phyloP scores from a whole-genome alignment of 2,329 filamentous ascomycete genomes.

The Mycogone perniciosa region DNA sequence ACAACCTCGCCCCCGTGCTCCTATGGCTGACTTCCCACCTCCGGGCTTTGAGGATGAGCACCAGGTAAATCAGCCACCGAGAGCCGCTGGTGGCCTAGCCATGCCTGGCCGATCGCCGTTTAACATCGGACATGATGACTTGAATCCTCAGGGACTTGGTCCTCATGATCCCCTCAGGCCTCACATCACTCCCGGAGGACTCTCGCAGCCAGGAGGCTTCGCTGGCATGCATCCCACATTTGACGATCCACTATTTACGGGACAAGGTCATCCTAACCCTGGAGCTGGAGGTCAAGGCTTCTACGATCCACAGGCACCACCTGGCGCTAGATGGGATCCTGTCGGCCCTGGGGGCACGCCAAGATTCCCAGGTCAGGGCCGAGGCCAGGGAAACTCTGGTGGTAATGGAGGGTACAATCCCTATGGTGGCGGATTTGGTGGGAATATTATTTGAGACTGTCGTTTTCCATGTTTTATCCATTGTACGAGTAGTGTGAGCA shows the following conservation, averaged over 20 bases:
- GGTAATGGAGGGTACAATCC: conserved; percentile 27
- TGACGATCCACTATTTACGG: conserved; percentile 79
- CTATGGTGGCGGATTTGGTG: conserved; percentile 30
- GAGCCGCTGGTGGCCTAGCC: conserved; percentile 19
- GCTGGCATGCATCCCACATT: conserved; percentile 96
- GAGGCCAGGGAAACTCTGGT: conserved; percentile 17
- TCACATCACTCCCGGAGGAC: conserved; percentile 55
- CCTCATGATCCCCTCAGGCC: conserved; percentile 75
- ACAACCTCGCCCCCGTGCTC: conserved; percentile 45
- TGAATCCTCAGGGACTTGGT: conserved; percentile 80
- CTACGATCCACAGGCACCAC: conserved; percentile 66
- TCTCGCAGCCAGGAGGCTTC: conserved; percentile 52
- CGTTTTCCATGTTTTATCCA: not conserved
- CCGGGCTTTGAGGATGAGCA: conserved; percentile 93
- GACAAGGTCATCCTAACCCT: conserved; percentile 33
- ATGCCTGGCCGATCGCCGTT: conserved; percentile 49
- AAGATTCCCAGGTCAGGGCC: conserved; percentile 40
- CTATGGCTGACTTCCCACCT: conserved; percentile 64
- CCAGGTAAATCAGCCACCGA: conserved; percentile 62
- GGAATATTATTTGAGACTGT: not conserved
- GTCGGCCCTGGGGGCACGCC: conserved; percentile 60
- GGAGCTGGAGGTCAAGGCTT: conserved; percentile 25
- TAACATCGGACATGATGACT: conserved; percentile 75
- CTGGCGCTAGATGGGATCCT: conserved; percentile 88
- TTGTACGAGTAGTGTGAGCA: no score